Conservation (phyloP, 345 rosid species). For the Odontarrhena argentea region DNA sequence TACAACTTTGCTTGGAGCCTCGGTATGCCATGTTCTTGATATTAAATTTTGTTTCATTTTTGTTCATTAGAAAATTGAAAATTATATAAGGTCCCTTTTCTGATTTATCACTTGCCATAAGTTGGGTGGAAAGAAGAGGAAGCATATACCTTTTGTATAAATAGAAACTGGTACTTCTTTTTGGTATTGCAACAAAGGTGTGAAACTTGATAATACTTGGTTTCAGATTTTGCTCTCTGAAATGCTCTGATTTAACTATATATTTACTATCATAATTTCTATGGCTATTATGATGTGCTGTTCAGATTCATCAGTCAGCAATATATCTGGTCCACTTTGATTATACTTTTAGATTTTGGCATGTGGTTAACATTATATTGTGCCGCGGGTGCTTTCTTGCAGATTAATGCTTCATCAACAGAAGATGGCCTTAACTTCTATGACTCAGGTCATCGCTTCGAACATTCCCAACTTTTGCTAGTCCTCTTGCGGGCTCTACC, state of each 20-base stretch:
- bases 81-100: constrained; percentile 20
- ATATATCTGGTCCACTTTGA: background rate
- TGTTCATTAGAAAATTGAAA: background rate
- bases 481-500: constrained; percentile 91
- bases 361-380: constrained; percentile 4
- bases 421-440: constrained; percentile 90
- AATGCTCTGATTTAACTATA: constrained; percentile 10
- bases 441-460: constrained; percentile 95
- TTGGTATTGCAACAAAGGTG: constrained; percentile 14
- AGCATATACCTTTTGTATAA: constrained; percentile 20
- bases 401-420: constrained; percentile 95
- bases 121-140: constrained; percentile 23
- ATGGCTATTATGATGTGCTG: constrained; percentile 23
- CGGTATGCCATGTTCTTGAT: constrained; percentile 60
- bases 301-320: constrained; percentile 18
- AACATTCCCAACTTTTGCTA: constrained; percentile 84
- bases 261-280: constrained; percentile 12
- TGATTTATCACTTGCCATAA: constrained; percentile 27
- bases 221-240: background rate
- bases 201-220: constrained; percentile 29
- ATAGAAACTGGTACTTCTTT: constrained; percentile 8
- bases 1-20: constrained; percentile 89
- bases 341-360: constrained; percentile 17
- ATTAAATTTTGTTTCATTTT: constrained; percentile 8
- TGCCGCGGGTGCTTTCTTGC: constrained; percentile 40